These are phyloP conservation scores for Rhizopogon rudus DNA, from an alignment of 768 basidiomycete genomes.

Conservation along the genomic window DNA sequence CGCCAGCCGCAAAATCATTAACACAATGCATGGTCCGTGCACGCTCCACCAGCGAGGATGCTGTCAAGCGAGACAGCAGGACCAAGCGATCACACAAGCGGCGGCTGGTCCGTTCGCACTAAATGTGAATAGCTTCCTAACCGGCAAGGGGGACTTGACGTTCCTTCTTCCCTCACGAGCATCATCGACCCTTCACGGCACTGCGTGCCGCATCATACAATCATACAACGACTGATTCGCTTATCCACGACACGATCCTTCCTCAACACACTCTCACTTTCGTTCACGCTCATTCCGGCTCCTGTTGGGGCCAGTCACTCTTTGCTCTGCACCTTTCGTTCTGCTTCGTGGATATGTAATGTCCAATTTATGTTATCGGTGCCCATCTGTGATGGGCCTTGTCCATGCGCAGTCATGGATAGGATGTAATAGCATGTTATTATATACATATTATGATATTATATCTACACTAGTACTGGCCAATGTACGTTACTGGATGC, in stretches of 20 bases:
- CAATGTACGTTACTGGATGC: background rate
- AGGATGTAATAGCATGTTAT: background rate
- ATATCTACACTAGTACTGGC: background rate
- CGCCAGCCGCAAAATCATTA: conserved; percentile 3
- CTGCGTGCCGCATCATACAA: background rate
- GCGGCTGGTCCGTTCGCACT: conserved; percentile 14
- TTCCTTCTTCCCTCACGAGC: background rate
- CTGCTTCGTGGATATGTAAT: background rate
- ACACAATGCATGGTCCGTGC: conserved; percentile 14
- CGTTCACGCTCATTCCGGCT: background rate
- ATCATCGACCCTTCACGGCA: background rate
- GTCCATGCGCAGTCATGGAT: background rate
- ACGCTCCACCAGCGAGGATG: conserved; percentile 7
- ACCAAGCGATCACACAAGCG: conserved; percentile 17
- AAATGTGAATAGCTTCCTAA: background rate
- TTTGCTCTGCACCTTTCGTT: background rate
- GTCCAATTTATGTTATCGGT: background rate
- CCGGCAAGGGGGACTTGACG: background rate
- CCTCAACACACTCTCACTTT: background rate
- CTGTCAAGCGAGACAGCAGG: conserved; percentile 13
- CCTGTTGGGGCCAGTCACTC: background rate
- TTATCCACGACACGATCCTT: background rate
- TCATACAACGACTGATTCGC: background rate
- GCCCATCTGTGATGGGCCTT: background rate
- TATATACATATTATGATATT: background rate